Conservation (phyloP, 768 basidiomycete species). For the Russula vinacea region DNA sequence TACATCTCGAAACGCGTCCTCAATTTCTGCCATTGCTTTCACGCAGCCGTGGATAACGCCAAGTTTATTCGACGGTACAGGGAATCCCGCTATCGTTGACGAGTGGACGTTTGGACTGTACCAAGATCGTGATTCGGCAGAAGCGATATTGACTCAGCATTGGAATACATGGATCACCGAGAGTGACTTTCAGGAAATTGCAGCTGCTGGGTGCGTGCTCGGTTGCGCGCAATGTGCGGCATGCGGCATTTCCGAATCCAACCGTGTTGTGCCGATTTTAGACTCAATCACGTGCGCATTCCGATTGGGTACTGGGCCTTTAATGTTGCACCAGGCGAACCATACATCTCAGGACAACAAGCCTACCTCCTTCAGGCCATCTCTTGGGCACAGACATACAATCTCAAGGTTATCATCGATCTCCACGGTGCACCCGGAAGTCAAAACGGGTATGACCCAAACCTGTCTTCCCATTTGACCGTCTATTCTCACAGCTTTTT, state of each 20-base stretch:
- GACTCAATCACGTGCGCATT: constrained; percentile 77
- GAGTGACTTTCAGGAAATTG: constrained; percentile 69
- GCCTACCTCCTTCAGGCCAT: constrained; percentile 66
- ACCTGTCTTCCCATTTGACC: not conserved
- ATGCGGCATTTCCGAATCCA: not conserved
- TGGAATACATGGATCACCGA: constrained; percentile 87
- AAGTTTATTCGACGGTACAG: constrained; percentile 67
- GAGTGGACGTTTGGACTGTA: constrained; percentile 75
- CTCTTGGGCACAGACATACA: constrained; percentile 63
- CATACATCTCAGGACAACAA: constrained; percentile 74
- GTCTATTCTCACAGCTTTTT: not conserved
- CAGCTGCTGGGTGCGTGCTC: constrained; percentile 61
- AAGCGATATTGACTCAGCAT: constrained; percentile 54
- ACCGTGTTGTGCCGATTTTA: constrained; percentile 33
- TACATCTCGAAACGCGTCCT: not conserved
- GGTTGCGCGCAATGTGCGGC: too few species aligned
- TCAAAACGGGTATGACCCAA: constrained; percentile 63
- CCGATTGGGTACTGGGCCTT: constrained; percentile 93
- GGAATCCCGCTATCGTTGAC: constrained; percentile 56
- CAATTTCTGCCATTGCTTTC: not conserved
- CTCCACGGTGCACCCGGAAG: constrained; percentile 71
- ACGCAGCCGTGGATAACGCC: constrained; percentile 73
- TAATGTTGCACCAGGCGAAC: constrained; percentile 73
- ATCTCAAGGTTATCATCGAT: constrained; percentile 80
- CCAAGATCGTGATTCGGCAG: constrained; percentile 51